A percentile compares a stretch with the other conserved stretches of the same genome.
These are phyloP conservation scores for Komagataea norvegica DNA, from an alignment of 1,139 yeast species.

Conservation along the genomic window DNA sequence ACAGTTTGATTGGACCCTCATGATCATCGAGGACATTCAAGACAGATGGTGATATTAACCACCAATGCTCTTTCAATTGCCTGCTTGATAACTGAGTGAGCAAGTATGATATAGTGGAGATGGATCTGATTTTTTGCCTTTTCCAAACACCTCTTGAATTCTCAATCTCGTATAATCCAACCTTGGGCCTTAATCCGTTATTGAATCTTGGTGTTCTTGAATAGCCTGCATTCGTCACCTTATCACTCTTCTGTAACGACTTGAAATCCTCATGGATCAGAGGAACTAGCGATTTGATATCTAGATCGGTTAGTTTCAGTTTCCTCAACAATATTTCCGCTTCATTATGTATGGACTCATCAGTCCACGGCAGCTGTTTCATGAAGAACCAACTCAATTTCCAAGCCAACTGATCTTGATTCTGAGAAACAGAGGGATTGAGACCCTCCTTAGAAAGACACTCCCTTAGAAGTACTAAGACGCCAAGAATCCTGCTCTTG, in stretches of 20 bases:
- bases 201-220: neutral
- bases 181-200: constrained; percentile 14
- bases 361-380: constrained; percentile 19
- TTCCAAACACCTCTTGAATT: constrained; percentile 19
- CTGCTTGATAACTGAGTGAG: constrained; percentile 23
- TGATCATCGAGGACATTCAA: constrained; percentile 49
- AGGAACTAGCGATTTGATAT: constrained; percentile 4
- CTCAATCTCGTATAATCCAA: constrained; percentile 12
- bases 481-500: constrained; percentile 7
- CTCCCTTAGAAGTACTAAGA: constrained; percentile 3
- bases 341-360: constrained; percentile 1
- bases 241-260: constrained; percentile 2
- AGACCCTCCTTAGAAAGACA: neutral
- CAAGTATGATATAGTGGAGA: constrained; percentile 32
- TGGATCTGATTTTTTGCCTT: constrained; percentile 16
- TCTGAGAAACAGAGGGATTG: neutral
- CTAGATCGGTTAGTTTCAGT: neutral
- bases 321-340: constrained; percentile 3
- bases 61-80: constrained; percentile 35
- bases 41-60: constrained; percentile 43
- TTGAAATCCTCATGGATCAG: constrained; percentile 8
- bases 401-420: neutral
- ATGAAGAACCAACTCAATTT: constrained; percentile 3
- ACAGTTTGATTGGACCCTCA: constrained; percentile 40
- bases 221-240: constrained; percentile 2